Conservation (phyloP, 2,329 filamentous ascomycete genomes). For the Talaromyces funiculosus region DNA sequence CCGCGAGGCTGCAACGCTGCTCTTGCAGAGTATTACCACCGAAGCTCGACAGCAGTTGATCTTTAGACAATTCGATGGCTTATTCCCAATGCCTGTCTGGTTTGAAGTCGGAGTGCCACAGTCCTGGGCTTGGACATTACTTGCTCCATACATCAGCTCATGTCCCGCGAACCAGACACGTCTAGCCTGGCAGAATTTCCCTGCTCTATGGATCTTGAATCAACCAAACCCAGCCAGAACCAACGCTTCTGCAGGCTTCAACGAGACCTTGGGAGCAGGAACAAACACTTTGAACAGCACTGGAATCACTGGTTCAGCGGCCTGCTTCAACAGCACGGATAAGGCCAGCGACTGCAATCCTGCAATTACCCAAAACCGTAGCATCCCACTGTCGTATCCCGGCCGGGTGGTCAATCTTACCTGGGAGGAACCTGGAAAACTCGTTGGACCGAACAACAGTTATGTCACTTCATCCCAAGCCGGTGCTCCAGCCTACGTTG, state of each 20-base stretch:
- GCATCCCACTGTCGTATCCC: constrained; percentile 65
- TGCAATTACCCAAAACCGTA: constrained; percentile 63
- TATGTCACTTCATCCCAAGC: constrained; percentile 63
- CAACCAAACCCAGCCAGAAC: constrained; percentile 68
- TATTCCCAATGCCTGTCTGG: constrained; percentile 78
- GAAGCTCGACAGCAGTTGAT: constrained; percentile 79
- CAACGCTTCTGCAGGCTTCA: constrained; percentile 56
- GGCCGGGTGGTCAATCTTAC: constrained; percentile 64
- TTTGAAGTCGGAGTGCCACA: constrained; percentile 75
- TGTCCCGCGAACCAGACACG: constrained; percentile 70
- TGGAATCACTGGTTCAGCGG: constrained; percentile 40
- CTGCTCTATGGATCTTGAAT: constrained; percentile 64
- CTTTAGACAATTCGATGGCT: constrained; percentile 75
- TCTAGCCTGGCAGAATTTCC: constrained; percentile 80
- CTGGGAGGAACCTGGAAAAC: constrained; percentile 66
- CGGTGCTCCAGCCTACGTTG: constrained; percentile 58
- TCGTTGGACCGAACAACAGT: constrained; percentile 74
- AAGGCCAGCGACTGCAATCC: constrained; percentile 52
- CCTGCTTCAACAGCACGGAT: constrained; percentile 54
- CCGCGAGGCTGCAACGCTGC: constrained; percentile 64
- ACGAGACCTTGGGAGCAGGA: constrained; percentile 52
- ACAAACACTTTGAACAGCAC: constrained; percentile 30
- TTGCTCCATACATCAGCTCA: constrained; percentile 73
- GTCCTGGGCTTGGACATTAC: constrained; percentile 75
- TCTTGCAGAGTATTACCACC: constrained; percentile 70